These are phyloP conservation scores for Thecaphora thlaspeos DNA, from an alignment of 1,284 basidiomycete species.

Conservation along the genomic window DNA sequence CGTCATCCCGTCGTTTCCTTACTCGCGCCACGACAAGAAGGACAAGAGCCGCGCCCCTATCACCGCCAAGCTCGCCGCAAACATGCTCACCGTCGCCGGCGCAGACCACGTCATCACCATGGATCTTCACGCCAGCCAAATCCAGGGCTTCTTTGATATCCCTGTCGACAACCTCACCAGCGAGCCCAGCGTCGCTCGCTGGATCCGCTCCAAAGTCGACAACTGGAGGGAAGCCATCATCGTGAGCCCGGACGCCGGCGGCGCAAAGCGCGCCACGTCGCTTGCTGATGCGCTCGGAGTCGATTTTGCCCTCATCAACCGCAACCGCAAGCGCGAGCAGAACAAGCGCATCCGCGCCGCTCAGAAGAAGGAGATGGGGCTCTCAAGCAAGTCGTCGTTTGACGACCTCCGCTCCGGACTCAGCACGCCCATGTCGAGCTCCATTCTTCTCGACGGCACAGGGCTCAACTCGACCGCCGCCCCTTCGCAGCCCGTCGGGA, in stretches of 20 bases:
- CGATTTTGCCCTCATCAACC: conserved; percentile 95
- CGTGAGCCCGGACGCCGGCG: conserved; percentile 95
- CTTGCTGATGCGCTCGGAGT: conserved; percentile 93
- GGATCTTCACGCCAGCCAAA: conserved; percentile 96
- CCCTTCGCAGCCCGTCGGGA: not conserved
- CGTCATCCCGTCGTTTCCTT: conserved; percentile 96
- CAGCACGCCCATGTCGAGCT: conserved; percentile 44
- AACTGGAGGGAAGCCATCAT: conserved; percentile 88
- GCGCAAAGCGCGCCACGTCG: conserved; percentile 91
- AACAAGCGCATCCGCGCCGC: conserved; percentile 44
- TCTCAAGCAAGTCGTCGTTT: conserved; percentile 29
- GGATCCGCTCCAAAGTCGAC: conserved; percentile 80
- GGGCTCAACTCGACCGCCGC: conserved; percentile 9
- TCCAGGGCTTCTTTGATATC: conserved; percentile 99
- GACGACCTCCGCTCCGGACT: conserved; percentile 40
- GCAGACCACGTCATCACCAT: conserved; percentile 99
- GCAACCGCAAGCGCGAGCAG: conserved; percentile 64
- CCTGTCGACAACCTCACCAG: conserved; percentile 80
- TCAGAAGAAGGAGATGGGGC: conserved; percentile 19
- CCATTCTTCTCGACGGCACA: conserved; percentile 32
- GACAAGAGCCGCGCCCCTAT: conserved; percentile 94
- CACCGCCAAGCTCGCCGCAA: conserved; percentile 96
- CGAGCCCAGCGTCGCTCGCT: conserved; percentile 52
- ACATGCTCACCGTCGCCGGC: conserved; percentile 93
- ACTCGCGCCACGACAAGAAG: conserved; percentile 97